A percentile compares a stretch with the other conserved stretches of the same genome.
phyloP scores from a whole-genome alignment of 1,284 basidiomycete species.

The Bondarzewia mesenterica region DNA sequence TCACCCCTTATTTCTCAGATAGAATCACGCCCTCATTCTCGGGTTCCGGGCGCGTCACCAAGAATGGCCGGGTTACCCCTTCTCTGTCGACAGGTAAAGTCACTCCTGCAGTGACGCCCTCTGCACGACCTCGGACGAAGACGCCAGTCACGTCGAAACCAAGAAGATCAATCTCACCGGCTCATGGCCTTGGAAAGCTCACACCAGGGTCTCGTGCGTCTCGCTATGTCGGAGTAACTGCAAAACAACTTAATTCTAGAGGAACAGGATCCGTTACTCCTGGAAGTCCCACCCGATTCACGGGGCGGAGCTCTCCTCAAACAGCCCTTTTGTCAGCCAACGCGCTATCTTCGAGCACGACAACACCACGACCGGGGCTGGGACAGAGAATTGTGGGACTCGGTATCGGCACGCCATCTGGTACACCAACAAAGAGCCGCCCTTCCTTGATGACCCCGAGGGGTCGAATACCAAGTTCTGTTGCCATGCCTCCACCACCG shows the following conservation, averaged over 20 bases:
- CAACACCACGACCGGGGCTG: conserved; percentile 50
- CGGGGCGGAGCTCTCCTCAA: conserved; percentile 20
- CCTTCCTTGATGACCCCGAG: conserved; percentile 47
- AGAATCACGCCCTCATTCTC: conserved; percentile 36
- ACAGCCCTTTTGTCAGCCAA: conserved; percentile 17
- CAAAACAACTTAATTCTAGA: conserved; percentile 62
- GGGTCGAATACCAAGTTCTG: conserved; percentile 58
- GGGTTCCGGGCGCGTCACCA: conserved; percentile 10
- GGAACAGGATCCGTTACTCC: conserved; percentile 10
- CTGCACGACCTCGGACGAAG: conserved; percentile 15
- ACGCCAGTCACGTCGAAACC: conserved; percentile 1
- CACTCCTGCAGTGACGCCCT: conserved; percentile 27
- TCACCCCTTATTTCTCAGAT: conserved; percentile 38
- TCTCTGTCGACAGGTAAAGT: conserved; percentile 17
- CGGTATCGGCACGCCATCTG: conserved; percentile 32
- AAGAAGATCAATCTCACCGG: background rate
- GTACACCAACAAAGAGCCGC: conserved; percentile 36
- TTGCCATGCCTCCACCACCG: conserved; percentile 72
- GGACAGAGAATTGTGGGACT: conserved; percentile 28
- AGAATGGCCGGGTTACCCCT: conserved; percentile 21
- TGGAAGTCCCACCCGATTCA: conserved; percentile 31
- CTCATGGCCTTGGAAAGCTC: background rate
- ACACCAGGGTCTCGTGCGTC: conserved; percentile 64
- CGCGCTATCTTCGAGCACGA: conserved; percentile 31
- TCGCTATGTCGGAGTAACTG: conserved; percentile 56